Conservation (phyloP, 495 filamentous ascomycete genomes). For the Chaetomium cochliodes region DNA sequence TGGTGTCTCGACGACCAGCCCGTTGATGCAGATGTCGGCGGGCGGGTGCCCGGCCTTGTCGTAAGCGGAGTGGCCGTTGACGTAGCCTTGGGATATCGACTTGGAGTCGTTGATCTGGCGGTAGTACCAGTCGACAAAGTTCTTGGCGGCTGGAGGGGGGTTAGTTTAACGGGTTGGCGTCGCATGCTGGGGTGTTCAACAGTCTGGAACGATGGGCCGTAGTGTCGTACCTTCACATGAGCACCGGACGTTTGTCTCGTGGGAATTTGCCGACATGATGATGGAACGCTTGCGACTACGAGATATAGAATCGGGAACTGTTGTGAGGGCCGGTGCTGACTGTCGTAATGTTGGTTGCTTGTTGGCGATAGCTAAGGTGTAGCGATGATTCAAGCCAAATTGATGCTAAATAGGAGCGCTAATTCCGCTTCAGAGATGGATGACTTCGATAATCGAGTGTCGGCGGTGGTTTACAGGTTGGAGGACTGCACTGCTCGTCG, state of each 20-base stretch:
- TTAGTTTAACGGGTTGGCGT: constrained; percentile 12
- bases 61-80: constrained; percentile 39
- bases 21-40: constrained; percentile 51
- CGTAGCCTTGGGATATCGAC: constrained; percentile 39
- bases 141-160: constrained; percentile 38
- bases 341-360: constrained; percentile 1
- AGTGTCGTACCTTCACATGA: constrained; percentile 36
- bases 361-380: neutral
- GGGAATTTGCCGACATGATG: constrained; percentile 17
- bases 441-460: neutral
- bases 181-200: constrained; percentile 8
- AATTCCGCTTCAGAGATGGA: neutral
- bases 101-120: constrained; percentile 36
- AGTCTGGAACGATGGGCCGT: constrained; percentile 9
- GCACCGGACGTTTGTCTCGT: constrained; percentile 29
- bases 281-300: neutral
- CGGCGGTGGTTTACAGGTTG: neutral
- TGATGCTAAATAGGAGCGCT: neutral
- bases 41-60: constrained; percentile 31
- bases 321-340: too few species aligned
- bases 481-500: neutral
- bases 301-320: neutral
- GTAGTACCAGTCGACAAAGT: constrained; percentile 47
- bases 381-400: neutral
- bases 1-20: constrained; percentile 35